Percentiles rank a stretch among this genome's conserved stretches.
These are phyloP conservation scores for Malus hybrid DNA, from an alignment of 331 rosid genomes.

Conservation along the genomic window DNA sequence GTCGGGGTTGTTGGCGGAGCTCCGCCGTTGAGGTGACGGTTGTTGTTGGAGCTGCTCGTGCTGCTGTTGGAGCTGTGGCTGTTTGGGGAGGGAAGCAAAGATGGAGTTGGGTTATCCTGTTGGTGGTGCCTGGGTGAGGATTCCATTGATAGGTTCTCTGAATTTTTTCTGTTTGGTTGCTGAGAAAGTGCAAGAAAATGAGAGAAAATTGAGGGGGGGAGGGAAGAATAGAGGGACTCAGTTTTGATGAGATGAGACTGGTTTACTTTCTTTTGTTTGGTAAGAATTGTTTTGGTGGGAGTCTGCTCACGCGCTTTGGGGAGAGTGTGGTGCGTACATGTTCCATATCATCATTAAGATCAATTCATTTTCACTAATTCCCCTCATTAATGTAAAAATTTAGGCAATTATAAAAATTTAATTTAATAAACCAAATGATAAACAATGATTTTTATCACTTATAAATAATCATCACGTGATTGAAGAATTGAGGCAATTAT, in stretches of 20 bases:
- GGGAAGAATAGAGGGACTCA: neutral
- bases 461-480: no score
- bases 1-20: slow-evolving; percentile 11
- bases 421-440: neutral
- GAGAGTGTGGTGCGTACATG: neutral
- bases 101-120: slow-evolving; percentile 13
- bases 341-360: neutral
- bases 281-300: slow-evolving; percentile 35
- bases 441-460: neutral
- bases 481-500: no score
- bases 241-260: slow-evolving; percentile 20
- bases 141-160: slow-evolving; percentile 38
- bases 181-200: neutral
- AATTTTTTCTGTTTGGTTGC: neutral
- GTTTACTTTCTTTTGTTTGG: slow-evolving; percentile 34
- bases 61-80: slow-evolving; percentile 29
- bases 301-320: slow-evolving; percentile 20
- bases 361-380: neutral
- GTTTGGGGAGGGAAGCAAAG: slow-evolving; percentile 24
- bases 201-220: neutral
- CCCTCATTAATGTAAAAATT: neutral
- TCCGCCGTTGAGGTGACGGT: slow-evolving; percentile 17
- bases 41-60: slow-evolving; percentile 32
- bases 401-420: neutral
- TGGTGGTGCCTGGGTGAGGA: slow-evolving; percentile 31